Percentiles rank a stretch among this genome's conserved stretches.
Conservation (phyloP, 148 eudicot species). For the Chenopodium suecicum region DNA sequence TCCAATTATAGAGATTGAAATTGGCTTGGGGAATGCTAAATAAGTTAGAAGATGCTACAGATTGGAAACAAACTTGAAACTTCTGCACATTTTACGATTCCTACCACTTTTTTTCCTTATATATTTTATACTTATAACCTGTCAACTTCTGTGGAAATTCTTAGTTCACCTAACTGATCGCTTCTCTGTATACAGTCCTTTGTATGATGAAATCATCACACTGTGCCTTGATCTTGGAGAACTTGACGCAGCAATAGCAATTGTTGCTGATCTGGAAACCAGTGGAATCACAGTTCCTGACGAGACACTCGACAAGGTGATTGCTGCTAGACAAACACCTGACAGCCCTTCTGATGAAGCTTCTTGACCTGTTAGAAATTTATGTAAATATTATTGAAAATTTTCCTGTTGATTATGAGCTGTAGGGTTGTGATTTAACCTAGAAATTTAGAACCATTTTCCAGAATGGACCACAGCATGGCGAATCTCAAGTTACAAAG, state of each 20-base stretch:
- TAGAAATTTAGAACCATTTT: background rate
- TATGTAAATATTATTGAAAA: conserved; percentile 12
- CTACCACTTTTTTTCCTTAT: background rate
- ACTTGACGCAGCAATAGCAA: conserved; percentile 86
- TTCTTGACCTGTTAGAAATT: conserved; percentile 26
- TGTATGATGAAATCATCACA: conserved; percentile 83
- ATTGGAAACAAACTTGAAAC: background rate
- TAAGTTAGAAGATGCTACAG: background rate
- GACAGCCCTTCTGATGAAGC: conserved; percentile 43
- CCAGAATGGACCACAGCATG: background rate
- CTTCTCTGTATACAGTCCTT: conserved; percentile 54
- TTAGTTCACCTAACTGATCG: background rate
- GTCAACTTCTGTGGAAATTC: background rate
- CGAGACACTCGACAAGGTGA: conserved; percentile 82
- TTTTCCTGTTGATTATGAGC: background rate
- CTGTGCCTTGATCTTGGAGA: conserved; percentile 86
- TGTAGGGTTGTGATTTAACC: background rate
- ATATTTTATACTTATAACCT: no score
- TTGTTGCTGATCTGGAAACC: conserved; percentile 87
- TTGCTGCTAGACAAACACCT: conserved; percentile 62
- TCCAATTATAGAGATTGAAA: background rate
- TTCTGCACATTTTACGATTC: background rate
- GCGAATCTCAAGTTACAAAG: background rate
- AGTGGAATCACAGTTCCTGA: conserved; percentile 78
- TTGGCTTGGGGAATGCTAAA: background rate